phyloP scores from a whole-genome alignment of 2,329 filamentous ascomycete genomes.

The Colletotrichum musae region DNA sequence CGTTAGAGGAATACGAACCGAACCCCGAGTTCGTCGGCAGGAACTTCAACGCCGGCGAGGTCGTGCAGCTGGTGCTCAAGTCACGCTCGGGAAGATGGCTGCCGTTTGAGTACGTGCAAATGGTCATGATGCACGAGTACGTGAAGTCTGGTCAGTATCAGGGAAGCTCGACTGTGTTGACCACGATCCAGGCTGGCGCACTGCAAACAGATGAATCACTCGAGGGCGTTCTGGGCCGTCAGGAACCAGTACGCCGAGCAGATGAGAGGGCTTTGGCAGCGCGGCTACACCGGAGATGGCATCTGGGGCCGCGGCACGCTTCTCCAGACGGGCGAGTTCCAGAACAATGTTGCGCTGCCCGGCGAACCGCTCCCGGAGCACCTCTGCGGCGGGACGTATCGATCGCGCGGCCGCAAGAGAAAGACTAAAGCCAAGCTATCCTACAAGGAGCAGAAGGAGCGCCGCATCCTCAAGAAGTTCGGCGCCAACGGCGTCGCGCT shows the following conservation, averaged over 20 bases:
- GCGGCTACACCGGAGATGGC: slow-evolving; percentile 83
- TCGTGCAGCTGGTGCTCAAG: slow-evolving; percentile 87
- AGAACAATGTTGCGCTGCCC: slow-evolving; percentile 64
- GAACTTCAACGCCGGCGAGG: slow-evolving; percentile 92
- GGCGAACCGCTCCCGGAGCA: slow-evolving; percentile 76
- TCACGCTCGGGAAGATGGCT: slow-evolving; percentile 79
- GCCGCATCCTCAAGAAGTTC: slow-evolving; percentile 82
- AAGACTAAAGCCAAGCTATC: slow-evolving; percentile 71
- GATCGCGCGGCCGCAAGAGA: slow-evolving; percentile 67
- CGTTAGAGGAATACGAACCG: slow-evolving; percentile 85
- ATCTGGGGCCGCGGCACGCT: slow-evolving; percentile 83
- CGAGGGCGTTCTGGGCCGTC: slow-evolving; percentile 83
- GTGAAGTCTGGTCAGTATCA: slow-evolving; percentile 29
- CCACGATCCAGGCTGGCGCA: slow-evolving; percentile 76
- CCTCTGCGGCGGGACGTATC: slow-evolving; percentile 86
- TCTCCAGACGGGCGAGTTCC: slow-evolving; percentile 73
- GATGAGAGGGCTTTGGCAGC: slow-evolving; percentile 79
- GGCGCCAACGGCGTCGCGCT: slow-evolving; percentile 78
- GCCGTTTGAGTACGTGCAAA: slow-evolving; percentile 86
- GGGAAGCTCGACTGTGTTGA: slow-evolving; percentile 31
- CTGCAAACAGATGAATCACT: slow-evolving; percentile 94
- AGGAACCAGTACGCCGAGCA: slow-evolving; percentile 80
- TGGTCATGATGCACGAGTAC: slow-evolving; percentile 94
- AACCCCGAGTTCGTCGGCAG: slow-evolving; percentile 89
- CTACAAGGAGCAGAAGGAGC: slow-evolving; percentile 81